A percentile compares a stretch with the other conserved stretches of the same genome.
These are phyloP conservation scores for Fraxinus latifolia DNA, from an alignment of 305 asterid species.

Conservation along the genomic window DNA sequence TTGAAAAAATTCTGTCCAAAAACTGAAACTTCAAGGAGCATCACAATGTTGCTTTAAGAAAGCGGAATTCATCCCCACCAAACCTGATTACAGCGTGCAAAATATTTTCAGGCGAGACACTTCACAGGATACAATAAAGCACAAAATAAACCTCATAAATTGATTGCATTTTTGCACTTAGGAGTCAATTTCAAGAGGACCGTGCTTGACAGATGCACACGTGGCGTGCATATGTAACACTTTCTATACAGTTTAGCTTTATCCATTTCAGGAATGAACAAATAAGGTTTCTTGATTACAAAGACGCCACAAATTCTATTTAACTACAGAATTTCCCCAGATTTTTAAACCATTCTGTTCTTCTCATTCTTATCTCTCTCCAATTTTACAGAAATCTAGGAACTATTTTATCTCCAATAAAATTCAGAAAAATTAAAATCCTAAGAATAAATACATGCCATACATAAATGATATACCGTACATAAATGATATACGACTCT, in stretches of 20 bases:
- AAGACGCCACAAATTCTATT: background rate
- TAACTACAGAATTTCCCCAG: background rate
- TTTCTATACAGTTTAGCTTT: too few relatives aligned
- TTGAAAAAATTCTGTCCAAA: background rate
- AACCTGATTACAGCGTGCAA: conserved; percentile 14
- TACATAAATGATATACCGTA: background rate
- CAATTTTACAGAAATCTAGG: background rate
- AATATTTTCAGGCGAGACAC: background rate
- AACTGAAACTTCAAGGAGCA: background rate
- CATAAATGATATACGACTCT: background rate
- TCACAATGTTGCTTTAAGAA: background rate
- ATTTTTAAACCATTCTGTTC: background rate
- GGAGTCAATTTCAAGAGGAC: background rate
- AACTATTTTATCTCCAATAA: background rate
- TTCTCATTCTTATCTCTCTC: background rate
- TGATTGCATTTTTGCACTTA: background rate
- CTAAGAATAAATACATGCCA: background rate
- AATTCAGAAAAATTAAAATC: background rate
- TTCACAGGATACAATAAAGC: background rate
- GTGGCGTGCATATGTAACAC: too few relatives aligned
- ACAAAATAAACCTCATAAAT: background rate
- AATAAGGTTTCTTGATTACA: background rate
- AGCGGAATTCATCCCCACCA: conserved; percentile 3
- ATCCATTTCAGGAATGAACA: background rate
- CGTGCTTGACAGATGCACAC: too few relatives aligned